Evolutionary conservation across 805 yeast genomes (phyloP), one percentile per base, ranked within the genome.

Genomic region (Wilhelminamyces savonicus): DNA sequence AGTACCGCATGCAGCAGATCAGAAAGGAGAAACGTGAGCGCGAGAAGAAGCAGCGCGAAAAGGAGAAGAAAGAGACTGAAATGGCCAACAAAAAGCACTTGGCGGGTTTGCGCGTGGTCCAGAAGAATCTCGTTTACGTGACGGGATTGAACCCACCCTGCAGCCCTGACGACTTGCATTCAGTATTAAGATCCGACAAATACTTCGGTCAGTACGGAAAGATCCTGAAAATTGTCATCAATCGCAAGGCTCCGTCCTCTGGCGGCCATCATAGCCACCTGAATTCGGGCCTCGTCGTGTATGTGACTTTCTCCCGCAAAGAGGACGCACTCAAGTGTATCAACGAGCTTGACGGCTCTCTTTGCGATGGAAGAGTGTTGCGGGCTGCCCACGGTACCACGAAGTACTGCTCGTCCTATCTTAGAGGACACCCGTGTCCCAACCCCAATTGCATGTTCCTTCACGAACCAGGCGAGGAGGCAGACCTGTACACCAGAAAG

Each of bases 381-480:
- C 71, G 90, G 37, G 98, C 98, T 11, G 97, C 97, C 0, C 94
- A 88, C 56, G 99, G 99, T 52, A 92, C 98, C 4, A 92, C 99
- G 9, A 92, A 92, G 58, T 92, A 92, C 63, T 92, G 99, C 56
- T 85, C 95, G n/a, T 82, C 95, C 3, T 92, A 92, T 52, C 64
- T 92, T 40, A 73, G 97, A 44, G 97, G 96, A 21, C 94, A 85
- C 54, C 81, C 92, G 7, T 92, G 99, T 62, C 98, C 95, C 36
- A 92, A 92, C 59, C 97, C 97, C 39, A 86, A 87, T 51, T 92
- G 99, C 70, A 92, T 92, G 98, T 92, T 92, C 50, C 69, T 92
- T 48, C 99, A 92, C 56, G 98, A 92, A 59, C 98, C 98, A 5
- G 98, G 99, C 35, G 99, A 92, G 65, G 98, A 92, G 56, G 97